Percentiles rank a stretch among this genome's conserved stretches.
phyloP scores from a whole-genome alignment of 2,329 filamentous ascomycete species.

The Botryotinia calthae region DNA sequence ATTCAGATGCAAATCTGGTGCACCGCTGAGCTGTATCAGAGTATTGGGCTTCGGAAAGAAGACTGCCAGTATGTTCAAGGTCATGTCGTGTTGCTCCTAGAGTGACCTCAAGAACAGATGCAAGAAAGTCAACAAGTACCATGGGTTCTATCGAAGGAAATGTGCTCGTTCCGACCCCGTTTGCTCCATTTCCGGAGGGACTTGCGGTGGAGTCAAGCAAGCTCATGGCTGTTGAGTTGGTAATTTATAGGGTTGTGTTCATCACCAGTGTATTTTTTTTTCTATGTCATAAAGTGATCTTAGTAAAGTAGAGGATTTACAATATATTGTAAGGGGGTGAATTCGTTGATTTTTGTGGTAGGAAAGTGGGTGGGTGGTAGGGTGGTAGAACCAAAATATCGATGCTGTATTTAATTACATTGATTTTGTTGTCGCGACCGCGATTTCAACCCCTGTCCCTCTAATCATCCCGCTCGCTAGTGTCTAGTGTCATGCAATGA shows the following conservation, averaged over 20 bases:
- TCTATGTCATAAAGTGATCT: conserved; percentile 14
- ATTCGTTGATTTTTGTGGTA: not conserved
- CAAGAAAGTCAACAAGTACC: conserved; percentile 69
- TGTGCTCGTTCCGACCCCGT: conserved; percentile 33
- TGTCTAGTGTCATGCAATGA: conserved; percentile 13
- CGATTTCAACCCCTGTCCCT: conserved; percentile 19
- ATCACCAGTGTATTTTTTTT: conserved; percentile 26
- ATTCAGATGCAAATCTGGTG: conserved; percentile 82
- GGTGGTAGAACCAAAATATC: conserved; percentile 26
- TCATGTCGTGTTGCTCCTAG: conserved; percentile 75
- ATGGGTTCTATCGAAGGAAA: conserved; percentile 64
- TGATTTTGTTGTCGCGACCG: conserved; percentile 22
- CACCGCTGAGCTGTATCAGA: conserved; percentile 84
- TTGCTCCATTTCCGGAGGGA: conserved; percentile 36
- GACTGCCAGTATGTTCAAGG: conserved; percentile 75
- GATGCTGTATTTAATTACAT: conserved; percentile 22
- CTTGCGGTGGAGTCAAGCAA: conserved; percentile 35
- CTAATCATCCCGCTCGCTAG: conserved; percentile 13
- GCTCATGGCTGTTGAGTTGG: conserved; percentile 34
- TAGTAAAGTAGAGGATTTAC: conserved; percentile 23
- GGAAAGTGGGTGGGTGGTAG: conserved; percentile 26
- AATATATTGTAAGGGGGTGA: conserved; percentile 22
- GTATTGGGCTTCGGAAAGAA: conserved; percentile 71
- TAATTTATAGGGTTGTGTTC: conserved; percentile 27
- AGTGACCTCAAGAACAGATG: conserved; percentile 67